Percentiles rank a stretch among this genome's conserved stretches.
Conservation (phyloP, 2,329 filamentous ascomycete species). For the Diaporthe citri region DNA sequence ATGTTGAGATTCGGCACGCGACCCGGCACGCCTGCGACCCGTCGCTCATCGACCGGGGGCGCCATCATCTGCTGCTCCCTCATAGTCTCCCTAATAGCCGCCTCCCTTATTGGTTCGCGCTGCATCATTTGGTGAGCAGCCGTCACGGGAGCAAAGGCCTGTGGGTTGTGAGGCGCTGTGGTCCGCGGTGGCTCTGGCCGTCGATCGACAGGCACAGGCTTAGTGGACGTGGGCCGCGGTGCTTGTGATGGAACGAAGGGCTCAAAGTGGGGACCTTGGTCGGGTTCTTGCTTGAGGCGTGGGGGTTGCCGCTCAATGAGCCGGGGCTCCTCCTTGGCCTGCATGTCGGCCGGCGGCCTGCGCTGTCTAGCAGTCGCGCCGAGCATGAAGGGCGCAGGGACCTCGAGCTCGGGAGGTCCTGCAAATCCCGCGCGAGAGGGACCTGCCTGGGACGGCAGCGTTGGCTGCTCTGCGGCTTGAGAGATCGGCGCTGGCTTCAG, state of each 20-base stretch:
- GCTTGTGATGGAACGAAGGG: slow-evolving; percentile 56
- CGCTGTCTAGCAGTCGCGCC: slow-evolving; percentile 49
- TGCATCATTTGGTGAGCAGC: slow-evolving; percentile 39
- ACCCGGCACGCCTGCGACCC: slow-evolving; percentile 54
- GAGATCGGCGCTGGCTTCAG: slow-evolving; percentile 53
- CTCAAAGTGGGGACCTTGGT: slow-evolving; percentile 61
- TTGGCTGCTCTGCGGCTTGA: slow-evolving; percentile 44
- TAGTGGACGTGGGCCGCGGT: slow-evolving; percentile 49
- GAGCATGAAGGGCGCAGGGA: slow-evolving; percentile 28
- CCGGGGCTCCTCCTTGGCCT: slow-evolving; percentile 46
- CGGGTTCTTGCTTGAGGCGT: slow-evolving; percentile 65
- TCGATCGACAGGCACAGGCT: slow-evolving; percentile 55
- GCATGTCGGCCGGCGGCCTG: slow-evolving; percentile 46
- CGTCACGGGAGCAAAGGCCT: slow-evolving; percentile 48
- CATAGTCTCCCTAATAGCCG: slow-evolving; percentile 21
- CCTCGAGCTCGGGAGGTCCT: slow-evolving; percentile 33
- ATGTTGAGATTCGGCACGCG: slow-evolving; percentile 46
- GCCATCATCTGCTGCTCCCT: slow-evolving; percentile 43
- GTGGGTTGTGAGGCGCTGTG: slow-evolving; percentile 49
- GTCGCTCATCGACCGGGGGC: slow-evolving; percentile 52
- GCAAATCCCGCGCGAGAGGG: slow-evolving; percentile 44
- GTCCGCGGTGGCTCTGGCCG: slow-evolving; percentile 59
- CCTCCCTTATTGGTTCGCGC: slow-evolving; percentile 31
- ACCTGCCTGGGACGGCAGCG: slow-evolving; percentile 48
- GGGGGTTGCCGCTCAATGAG: slow-evolving; percentile 46